Evolutionary conservation across 176 grass and related monocot genomes (phyloP).

Genomic region (Sorghum bicolor): DNA sequence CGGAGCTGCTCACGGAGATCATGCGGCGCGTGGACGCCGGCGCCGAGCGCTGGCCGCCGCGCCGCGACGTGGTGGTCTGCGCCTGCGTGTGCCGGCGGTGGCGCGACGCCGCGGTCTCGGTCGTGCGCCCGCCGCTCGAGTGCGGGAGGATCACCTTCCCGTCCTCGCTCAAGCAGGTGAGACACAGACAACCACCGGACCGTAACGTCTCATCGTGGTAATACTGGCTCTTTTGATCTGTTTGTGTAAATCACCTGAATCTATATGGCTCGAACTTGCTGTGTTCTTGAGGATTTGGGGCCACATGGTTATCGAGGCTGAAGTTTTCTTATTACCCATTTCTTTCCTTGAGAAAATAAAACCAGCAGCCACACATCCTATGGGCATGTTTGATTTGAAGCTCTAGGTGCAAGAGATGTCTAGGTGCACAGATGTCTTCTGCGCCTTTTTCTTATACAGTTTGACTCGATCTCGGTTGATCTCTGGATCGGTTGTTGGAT

Average conservation of each 20-base stretch:
- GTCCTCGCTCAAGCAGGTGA: conserved; percentile 90
- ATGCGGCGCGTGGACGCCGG: conserved; percentile 67
- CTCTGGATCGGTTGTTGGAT: not conserved
- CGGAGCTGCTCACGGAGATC: conserved; percentile 76
- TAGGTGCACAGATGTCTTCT: not conserved
- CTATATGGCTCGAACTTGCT: not conserved
- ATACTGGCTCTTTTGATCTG: not conserved
- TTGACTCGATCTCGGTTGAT: not conserved
- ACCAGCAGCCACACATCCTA: not conserved
- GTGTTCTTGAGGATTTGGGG: not conserved
- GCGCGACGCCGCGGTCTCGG: conserved; percentile 48
- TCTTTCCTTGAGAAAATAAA: not conserved
- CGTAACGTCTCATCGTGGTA: not conserved
- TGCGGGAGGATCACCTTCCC: conserved; percentile 90
- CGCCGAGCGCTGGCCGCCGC: conserved; percentile 76
- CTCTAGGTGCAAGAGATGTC: not conserved
- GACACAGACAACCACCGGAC: not conserved
- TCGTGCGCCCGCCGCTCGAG: conserved; percentile 65
- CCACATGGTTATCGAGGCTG: not conserved
- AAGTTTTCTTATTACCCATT: not conserved
- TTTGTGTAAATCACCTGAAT: not conserved
- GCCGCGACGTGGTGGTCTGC: conserved; percentile 76
- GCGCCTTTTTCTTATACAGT: not conserved
- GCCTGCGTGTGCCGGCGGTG: conserved; percentile 80
- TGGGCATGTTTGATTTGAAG: not conserved